phyloP scores from a whole-genome alignment of 495 filamentous ascomycete species.

The Penicillium cinerascens region DNA sequence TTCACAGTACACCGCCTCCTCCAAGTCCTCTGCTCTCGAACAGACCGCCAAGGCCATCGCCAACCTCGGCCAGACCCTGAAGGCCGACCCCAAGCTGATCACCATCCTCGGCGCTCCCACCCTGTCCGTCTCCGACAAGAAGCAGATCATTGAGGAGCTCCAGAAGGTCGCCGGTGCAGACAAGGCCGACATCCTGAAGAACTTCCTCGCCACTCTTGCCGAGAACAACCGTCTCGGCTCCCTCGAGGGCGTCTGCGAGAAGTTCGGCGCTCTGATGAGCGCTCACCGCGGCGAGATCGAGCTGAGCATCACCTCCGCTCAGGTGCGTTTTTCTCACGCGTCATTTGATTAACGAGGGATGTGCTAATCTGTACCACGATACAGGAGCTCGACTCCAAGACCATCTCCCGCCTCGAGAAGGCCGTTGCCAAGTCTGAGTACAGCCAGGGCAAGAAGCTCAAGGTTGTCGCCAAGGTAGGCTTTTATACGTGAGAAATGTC shows the following conservation, averaged over 20 bases:
- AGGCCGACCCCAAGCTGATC: conserved; percentile 75
- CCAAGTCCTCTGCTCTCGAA: conserved; percentile 82
- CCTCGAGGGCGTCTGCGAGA: conserved; percentile 75
- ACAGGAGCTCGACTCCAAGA: conserved; percentile 84
- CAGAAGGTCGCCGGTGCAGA: conserved; percentile 69
- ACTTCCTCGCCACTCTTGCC: conserved; percentile 83
- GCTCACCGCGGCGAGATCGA: conserved; percentile 91
- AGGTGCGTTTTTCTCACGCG: conserved; percentile 51
- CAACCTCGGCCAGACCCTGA: conserved; percentile 64
- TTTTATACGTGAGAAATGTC: not conserved
- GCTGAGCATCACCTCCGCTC: conserved; percentile 81
- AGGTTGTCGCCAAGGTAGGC: conserved; percentile 83
- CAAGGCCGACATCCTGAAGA: conserved; percentile 82
- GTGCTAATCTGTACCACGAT: not conserved
- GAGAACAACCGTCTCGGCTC: conserved; percentile 93
- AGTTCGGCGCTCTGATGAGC: conserved; percentile 83
- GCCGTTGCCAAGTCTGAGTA: conserved; percentile 86
- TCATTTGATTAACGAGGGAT: not conserved
- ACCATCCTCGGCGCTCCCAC: conserved; percentile 76
- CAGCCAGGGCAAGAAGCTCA: conserved; percentile 94
- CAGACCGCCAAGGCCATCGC: conserved; percentile 70
- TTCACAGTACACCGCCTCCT: conserved; percentile 85
- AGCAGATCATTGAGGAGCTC: conserved; percentile 76
- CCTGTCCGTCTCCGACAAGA: conserved; percentile 72
- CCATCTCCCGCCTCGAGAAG: conserved; percentile 75